These are phyloP conservation scores for Lactuca sativa DNA, from an alignment of 129 eudicot genomes.

Conservation along the genomic window DNA sequence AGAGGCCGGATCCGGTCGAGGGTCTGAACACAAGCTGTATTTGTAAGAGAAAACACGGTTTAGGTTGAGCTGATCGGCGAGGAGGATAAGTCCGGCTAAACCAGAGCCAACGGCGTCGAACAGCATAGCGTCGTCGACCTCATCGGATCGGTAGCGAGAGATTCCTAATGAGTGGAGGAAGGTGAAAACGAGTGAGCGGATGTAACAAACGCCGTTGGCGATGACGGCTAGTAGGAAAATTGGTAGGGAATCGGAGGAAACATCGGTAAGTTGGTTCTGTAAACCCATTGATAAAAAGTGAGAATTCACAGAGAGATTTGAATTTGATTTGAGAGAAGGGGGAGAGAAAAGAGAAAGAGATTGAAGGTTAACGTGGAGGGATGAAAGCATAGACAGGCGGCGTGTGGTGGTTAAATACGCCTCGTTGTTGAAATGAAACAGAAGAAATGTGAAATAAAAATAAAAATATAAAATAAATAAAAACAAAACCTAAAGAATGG, in stretches of 20 bases:
- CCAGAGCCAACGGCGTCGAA: constrained; percentile 64
- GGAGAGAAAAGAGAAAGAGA: not conserved
- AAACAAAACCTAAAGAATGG: constrained; percentile 14
- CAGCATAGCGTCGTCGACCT: constrained; percentile 21
- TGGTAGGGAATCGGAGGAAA: constrained; percentile 64
- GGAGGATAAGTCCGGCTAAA: constrained; percentile 52
- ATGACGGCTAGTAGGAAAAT: constrained; percentile 39
- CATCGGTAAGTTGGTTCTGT: constrained; percentile 62
- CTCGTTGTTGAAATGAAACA: not conserved
- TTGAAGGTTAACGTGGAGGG: not conserved
- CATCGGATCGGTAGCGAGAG: constrained; percentile 26
- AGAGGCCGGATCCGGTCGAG: not conserved
- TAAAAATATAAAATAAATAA: no score
- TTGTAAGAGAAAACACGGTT: constrained; percentile 49
- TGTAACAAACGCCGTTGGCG: constrained; percentile 52
- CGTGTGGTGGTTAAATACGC: not conserved
- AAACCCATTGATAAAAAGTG: constrained; percentile 51
- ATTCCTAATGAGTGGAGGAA: constrained; percentile 40
- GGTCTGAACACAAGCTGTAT: not conserved
- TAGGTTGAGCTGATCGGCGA: constrained; percentile 60
- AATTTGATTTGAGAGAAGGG: not conserved
- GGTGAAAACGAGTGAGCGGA: constrained; percentile 52
- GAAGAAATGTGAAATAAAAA: not conserved
- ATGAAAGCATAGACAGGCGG: not conserved
- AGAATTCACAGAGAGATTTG: not conserved